Conservation (phyloP, 2,329 filamentous ascomycete species). For the Monosporascus sp. region DNA sequence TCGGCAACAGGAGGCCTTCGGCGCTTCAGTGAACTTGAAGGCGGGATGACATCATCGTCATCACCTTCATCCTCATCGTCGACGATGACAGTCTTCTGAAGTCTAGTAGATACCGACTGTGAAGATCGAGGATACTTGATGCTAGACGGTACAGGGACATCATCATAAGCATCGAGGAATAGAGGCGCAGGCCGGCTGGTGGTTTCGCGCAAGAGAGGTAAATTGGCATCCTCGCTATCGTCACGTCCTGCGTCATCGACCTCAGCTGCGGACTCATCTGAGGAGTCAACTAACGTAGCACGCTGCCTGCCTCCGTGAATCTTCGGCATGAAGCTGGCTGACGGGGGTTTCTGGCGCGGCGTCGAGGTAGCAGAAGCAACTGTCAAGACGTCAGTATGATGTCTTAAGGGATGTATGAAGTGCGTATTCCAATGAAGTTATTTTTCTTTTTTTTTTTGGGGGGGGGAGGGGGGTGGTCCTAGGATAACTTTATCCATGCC, state of each 20-base stretch:
- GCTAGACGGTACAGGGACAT: conserved; percentile 2
- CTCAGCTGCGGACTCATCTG: conserved; percentile 20
- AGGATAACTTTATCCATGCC: too few relatives aligned
- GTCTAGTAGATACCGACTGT: conserved; percentile 24
- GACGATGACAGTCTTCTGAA: conserved; percentile 18
- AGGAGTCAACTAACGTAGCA: conserved; percentile 11
- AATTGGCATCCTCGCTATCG: conserved; percentile 15
- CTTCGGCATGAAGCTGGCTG: conserved; percentile 24
- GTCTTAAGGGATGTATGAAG: too few relatives aligned
- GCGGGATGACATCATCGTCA: conserved; percentile 2
- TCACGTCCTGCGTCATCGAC: conserved; percentile 13
- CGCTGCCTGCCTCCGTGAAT: conserved; percentile 4
- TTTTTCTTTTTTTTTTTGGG: too few relatives aligned
- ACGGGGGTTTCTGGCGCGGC: conserved; percentile 3
- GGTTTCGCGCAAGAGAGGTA: conserved; percentile 11
- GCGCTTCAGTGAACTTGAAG: conserved; percentile 1
- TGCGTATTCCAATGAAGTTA: too few relatives aligned
- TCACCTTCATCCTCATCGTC: conserved; percentile 14
- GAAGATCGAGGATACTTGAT: conserved; percentile 17
- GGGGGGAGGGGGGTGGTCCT: too few relatives aligned
- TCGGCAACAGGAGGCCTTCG: background rate
- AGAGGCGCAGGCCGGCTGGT: background rate
- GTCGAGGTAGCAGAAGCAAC: background rate
- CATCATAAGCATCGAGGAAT: conserved; percentile 3
- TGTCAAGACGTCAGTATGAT: background rate